Conservation (phyloP, 2,329 filamentous ascomycete species). For the Penicillium thymicola region DNA sequence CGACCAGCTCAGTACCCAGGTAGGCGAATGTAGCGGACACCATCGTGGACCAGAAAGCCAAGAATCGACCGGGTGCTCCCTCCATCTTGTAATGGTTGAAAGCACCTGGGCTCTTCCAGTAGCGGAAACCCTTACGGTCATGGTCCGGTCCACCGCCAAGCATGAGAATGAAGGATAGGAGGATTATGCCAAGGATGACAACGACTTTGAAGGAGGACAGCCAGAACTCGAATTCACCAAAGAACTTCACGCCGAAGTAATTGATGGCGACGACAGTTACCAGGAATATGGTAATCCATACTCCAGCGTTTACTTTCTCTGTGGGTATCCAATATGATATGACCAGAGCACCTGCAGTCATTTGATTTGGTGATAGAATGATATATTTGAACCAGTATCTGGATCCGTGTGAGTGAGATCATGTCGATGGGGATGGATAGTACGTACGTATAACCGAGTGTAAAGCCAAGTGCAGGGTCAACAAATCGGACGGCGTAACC, state of each 20-base stretch:
- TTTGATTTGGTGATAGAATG: slow-evolving; percentile 79
- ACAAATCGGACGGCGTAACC: slow-evolving; percentile 77
- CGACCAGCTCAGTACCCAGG: slow-evolving; percentile 71
- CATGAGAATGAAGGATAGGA: slow-evolving; percentile 62
- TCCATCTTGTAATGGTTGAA: slow-evolving; percentile 50
- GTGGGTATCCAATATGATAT: slow-evolving; percentile 72
- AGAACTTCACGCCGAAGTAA: slow-evolving; percentile 67
- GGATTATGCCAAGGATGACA: slow-evolving; percentile 63
- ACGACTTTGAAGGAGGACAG: slow-evolving; percentile 65
- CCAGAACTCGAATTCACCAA: slow-evolving; percentile 65
- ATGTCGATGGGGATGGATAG: not conserved
- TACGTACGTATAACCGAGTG: slow-evolving; percentile 66
- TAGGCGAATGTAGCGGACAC: slow-evolving; percentile 77
- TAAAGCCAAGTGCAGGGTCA: slow-evolving; percentile 76
- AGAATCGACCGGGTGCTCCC: slow-evolving; percentile 53
- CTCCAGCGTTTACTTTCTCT: slow-evolving; percentile 68
- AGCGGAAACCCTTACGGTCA: slow-evolving; percentile 62
- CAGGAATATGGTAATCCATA: slow-evolving; percentile 72
- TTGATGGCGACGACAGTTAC: slow-evolving; percentile 63
- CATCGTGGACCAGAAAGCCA: slow-evolving; percentile 67
- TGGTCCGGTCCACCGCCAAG: slow-evolving; percentile 63
- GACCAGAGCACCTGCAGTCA: slow-evolving; percentile 75
- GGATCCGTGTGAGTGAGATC: slow-evolving; percentile 2
- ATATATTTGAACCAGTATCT: slow-evolving; percentile 71
- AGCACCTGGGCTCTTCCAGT: slow-evolving; percentile 63